Base-by-base conservation (phyloP, 179 eudicot species). In the Heliamphora pulchella region DNA sequence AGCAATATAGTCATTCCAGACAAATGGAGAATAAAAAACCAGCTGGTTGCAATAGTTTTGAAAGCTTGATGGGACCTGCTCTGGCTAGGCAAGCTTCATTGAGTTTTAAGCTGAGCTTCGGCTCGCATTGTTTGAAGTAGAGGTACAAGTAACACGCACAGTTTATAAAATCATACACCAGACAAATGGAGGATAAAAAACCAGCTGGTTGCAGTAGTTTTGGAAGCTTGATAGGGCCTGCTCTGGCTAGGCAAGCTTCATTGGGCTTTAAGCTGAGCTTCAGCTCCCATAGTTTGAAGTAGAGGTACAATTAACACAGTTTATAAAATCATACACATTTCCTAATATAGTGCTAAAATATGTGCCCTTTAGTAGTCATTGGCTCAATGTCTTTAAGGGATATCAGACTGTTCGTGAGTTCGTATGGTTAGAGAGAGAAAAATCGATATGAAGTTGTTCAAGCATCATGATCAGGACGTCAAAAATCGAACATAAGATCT, bases 11-110 rank as follows among this genome's bases (percentile, higher is more conserved):
- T 61, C 22, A 61, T 61, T 61, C 70, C 13, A 65, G 44, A 31
- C 70, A 65, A 31, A 65, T 31, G 70, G 70, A 31, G 46, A 46
- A 65, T 65, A 44, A 65, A 65, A 65, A 65, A 31, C 70, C 70
- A 65, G 70, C 4, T 31, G 31, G 31, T 65, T 9, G 46, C 46
- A 2, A 31, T 65, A 65, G 44, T 39, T 65, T 61, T 22, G 31
- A 3, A 65, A 65, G 43, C 15, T 22, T 65, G 44, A 22, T 31
- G 2, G 46, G 39, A 22, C 8, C 1, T 62, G 39, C 7, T 7
- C 39, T 4, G n/a, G 8, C 7, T 62, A 62, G 67, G 39, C 39
- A 8, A 62, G 67, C 39, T 62, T 18, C 39, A 20, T 62, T n/a
- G 31, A 39, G 67, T n/a, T n/a, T 62, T 62, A n/a, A 62, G 39